phyloP scores from a whole-genome alignment of 106 monocot genomes.

The Dioscorea alata region DNA sequence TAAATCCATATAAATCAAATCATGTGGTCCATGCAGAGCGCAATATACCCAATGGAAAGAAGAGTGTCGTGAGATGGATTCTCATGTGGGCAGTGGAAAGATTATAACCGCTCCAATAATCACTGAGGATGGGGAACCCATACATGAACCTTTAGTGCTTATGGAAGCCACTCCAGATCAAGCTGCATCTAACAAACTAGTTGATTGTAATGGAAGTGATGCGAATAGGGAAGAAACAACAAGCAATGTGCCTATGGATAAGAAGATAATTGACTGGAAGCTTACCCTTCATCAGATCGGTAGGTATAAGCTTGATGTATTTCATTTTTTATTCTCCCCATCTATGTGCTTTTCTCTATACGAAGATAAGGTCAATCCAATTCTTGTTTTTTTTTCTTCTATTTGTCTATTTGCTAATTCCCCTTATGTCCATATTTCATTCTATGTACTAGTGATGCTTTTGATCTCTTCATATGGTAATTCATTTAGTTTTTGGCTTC shows the following conservation, averaged over 20 bases:
- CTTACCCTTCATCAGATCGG: slow-evolving; percentile 97
- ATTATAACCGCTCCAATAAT: slow-evolving; percentile 91
- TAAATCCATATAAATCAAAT: too few species aligned
- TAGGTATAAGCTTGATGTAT: slow-evolving; percentile 16
- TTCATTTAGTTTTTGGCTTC: not conserved
- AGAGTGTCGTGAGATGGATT: slow-evolving; percentile 70
- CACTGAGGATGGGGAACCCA: slow-evolving; percentile 74
- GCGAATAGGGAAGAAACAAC: slow-evolving; percentile 6
- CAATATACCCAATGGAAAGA: slow-evolving; percentile 85
- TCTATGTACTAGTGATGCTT: not conserved
- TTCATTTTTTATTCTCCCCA: not conserved
- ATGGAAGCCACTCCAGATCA: slow-evolving; percentile 39
- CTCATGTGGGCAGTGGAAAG: slow-evolving; percentile 84
- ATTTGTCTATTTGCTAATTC: not conserved
- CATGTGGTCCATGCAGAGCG: slow-evolving; percentile 38
- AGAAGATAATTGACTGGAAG: slow-evolving; percentile 86
- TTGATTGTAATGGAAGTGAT: not conserved
- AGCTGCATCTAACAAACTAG: not conserved
- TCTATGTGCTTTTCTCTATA: too few species aligned
- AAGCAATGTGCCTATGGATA: slow-evolving; percentile 29
- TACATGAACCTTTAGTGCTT: slow-evolving; percentile 74
- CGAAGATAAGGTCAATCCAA: not conserved
- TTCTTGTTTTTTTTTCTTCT: not conserved
- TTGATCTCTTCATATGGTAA: not conserved
- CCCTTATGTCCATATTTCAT: not conserved